Conservation (phyloP, 805 yeast species). For the Schizosaccharomyces japonicus region DNA sequence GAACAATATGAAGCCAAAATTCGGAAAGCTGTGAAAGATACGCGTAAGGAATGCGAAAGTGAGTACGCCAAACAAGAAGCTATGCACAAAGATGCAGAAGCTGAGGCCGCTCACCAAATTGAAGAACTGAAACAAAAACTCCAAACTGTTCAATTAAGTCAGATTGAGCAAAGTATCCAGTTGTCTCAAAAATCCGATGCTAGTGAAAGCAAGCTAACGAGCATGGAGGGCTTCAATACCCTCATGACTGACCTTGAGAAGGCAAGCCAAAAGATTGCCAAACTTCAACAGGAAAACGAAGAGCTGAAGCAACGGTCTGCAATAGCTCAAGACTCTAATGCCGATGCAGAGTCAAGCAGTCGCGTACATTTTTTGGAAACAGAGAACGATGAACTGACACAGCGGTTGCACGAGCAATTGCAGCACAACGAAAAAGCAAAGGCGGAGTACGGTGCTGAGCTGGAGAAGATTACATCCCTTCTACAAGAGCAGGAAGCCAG, state of each 20-base stretch:
- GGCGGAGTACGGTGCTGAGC: too few species aligned
- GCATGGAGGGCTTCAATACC: not conserved
- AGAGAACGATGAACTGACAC: not conserved
- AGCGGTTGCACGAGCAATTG: too few species aligned
- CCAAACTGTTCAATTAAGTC: constrained; percentile 38
- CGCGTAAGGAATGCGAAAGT: constrained; percentile 49
- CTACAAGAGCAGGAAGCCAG: too few species aligned
- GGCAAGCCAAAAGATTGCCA: not conserved
- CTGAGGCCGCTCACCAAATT: constrained; percentile 27
- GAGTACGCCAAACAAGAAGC: constrained; percentile 48
- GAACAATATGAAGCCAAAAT: constrained; percentile 33
- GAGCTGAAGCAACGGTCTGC: not conserved
- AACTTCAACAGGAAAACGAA: not conserved
- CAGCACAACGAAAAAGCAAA: too few species aligned
- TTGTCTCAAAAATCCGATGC: constrained; percentile 10
- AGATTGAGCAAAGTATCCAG: constrained; percentile 16
- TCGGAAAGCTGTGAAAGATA: constrained; percentile 33
- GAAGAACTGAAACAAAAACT: constrained; percentile 30
- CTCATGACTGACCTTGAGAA: not conserved
- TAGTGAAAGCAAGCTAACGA: constrained; percentile 4
- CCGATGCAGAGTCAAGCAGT: too few species aligned
- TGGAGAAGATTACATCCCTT: too few species aligned
- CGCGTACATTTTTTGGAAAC: not conserved
- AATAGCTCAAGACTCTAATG: too few species aligned
- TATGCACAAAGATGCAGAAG: constrained; percentile 40